These are phyloP conservation scores for Capronia americana DNA, from an alignment of 2,329 filamentous ascomycete species.

Conservation along the genomic window DNA sequence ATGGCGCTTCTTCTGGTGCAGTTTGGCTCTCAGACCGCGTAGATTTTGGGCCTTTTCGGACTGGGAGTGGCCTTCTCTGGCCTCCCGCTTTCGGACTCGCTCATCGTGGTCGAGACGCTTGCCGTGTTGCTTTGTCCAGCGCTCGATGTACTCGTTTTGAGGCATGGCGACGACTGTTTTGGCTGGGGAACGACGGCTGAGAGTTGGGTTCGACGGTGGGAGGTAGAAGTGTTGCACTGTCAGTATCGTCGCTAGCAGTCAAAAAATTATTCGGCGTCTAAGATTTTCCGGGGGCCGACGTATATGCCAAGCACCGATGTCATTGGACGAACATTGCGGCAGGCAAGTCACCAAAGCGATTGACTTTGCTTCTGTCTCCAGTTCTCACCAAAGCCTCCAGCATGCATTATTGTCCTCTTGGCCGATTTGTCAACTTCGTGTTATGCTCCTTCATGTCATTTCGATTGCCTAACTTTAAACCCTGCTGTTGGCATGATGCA, in stretches of 20 bases:
- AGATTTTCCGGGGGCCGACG: background rate
- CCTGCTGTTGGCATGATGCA: background rate
- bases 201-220: background rate
- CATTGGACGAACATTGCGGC: background rate
- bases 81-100: constrained; percentile 81
- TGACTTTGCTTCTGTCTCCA: background rate
- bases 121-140: constrained; percentile 72
- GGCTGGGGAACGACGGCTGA: background rate
- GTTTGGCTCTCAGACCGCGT: constrained; percentile 87
- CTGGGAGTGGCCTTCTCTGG: constrained; percentile 86
- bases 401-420: background rate
- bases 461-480: background rate
- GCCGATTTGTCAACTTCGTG: background rate
- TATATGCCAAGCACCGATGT: background rate
- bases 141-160: constrained; percentile 59
- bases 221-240: background rate
- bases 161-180: constrained; percentile 29
- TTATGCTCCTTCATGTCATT: background rate
- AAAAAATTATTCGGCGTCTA: constrained; percentile 7
- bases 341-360: background rate
- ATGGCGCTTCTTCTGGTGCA: constrained; percentile 90
- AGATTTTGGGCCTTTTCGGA: constrained; percentile 93
- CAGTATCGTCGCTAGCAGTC: background rate
- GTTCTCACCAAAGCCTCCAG: background rate
- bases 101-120: constrained; percentile 82